These are phyloP conservation scores for Backusella mclennaniae DNA, from an alignment of 192 early-diverging fungal species.

Conservation along the genomic window DNA sequence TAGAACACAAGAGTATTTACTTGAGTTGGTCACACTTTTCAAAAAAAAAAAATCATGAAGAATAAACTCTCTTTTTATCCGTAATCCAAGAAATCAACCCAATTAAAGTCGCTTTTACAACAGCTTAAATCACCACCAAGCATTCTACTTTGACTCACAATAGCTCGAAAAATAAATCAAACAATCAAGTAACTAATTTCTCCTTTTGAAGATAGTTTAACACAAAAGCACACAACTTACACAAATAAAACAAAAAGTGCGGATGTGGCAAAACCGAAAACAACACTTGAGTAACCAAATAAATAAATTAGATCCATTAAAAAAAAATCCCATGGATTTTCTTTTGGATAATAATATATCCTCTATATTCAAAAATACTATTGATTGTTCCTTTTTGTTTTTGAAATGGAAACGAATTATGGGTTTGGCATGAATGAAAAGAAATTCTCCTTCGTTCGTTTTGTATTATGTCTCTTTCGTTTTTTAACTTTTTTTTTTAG, in stretches of 20 bases:
- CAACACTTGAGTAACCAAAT: constrained; percentile 1
- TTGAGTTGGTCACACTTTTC: not conserved
- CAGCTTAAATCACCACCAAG: not conserved
- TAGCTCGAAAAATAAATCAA: not conserved
- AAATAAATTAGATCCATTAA: not conserved
- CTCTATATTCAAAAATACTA: not conserved
- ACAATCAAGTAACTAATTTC: not conserved
- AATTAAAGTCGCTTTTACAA: not conserved
- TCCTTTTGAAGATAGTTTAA: not conserved
- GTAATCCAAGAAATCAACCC: not conserved
- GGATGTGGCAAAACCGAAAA: not conserved
- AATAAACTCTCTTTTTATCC: too few species aligned
- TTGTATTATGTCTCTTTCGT: not conserved
- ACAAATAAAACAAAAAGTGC: not conserved
- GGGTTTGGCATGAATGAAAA: not conserved
- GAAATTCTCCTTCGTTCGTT: not conserved
- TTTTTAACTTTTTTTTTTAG: not conserved
- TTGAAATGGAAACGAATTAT: not conserved
- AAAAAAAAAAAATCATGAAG: too few species aligned
- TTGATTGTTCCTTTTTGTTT: not conserved
- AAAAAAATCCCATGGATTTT: not conserved
- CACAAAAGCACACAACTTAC: not conserved
- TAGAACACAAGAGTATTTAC: not conserved
- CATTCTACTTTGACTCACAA: not conserved
- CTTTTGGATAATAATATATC: not conserved